Evolutionary conservation across 495 filamentous ascomycete species (phyloP), one percentile per base, ranked within the genome.

Genomic region (Xylaria grammica): DNA sequence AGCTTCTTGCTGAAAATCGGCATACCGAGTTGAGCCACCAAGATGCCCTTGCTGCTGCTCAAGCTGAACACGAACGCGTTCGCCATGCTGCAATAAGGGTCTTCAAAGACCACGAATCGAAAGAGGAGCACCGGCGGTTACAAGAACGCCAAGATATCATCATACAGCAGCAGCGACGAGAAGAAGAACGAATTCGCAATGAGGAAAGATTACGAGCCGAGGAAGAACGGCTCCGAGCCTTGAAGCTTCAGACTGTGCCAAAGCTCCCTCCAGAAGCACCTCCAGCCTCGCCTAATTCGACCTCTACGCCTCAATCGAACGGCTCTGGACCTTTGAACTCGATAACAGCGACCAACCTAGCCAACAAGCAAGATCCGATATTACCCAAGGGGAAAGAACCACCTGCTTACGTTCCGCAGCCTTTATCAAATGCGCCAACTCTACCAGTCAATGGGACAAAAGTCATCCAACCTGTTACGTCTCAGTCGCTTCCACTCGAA

Each of bases 21-120:
- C 80, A 84, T 60, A 77, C 79, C 20, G 78, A 77, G 50, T 69
- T 76, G 19, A 77, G 78, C 6, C 88, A 92, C 62, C 81, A 81
- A 60, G 81, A 81, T 50, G 85, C 89, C 1, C 82, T 94, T 17
- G 86, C 86, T 44, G 77, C 82, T 45, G 90, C 87, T 0, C 84
- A 82, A 15, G 81, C 77, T 22, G 81, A 85, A 62, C 90, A 93
- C 68, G 84, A 89, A 1, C 81, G 83, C 15, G 79, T 93, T 17
- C 80, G 88, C 17, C 80, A 86, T 60, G 82, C 84, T 27, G 91
- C 91, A 49, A 78, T 77, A 66, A 79, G 67, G 61, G 83, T 72
- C 7, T 79, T 61, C 69, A 79, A 75, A 62, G 78, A 72, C 62
- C 79, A 81, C 73, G 77, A 72, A 60, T 73, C 73, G 66, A 75